These are phyloP conservation scores for Umbelopsis sp. DNA, from an alignment of 192 early-diverging fungal genomes.

Conservation along the genomic window DNA sequence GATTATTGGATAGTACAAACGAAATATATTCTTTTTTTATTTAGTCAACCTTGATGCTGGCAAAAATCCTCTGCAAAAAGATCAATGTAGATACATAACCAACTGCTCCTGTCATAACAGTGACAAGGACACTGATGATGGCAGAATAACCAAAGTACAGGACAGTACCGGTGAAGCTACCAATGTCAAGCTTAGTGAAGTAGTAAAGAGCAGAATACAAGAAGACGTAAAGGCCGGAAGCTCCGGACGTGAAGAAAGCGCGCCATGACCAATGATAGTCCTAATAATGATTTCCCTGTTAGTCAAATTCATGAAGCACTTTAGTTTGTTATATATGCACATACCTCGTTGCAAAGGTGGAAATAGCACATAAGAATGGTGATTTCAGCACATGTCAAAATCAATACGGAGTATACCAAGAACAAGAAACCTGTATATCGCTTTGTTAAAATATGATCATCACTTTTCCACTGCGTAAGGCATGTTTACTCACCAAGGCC, in stretches of 20 bases:
- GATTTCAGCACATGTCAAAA: conserved; percentile 84
- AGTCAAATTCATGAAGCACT: background rate
- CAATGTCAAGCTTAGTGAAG: conserved; percentile 75
- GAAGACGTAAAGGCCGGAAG: conserved; percentile 86
- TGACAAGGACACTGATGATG: conserved; percentile 76
- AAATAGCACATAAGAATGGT: conserved; percentile 90
- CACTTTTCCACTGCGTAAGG: background rate
- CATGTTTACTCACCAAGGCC: conserved; percentile 62
- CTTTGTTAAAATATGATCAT: background rate
- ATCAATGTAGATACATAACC: conserved; percentile 77
- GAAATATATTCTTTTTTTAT: conserved; percentile 1
- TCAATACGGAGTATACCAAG: conserved; percentile 83
- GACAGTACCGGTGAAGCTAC: conserved; percentile 72
- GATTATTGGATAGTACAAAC: no score
- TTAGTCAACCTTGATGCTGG: conserved; percentile 85
- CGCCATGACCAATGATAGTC: conserved; percentile 89
- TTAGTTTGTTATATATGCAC: conserved; percentile 37
- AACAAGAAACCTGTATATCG: conserved; percentile 68
- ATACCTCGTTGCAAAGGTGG: conserved; percentile 77
- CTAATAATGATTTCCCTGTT: background rate
- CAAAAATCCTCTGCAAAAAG: conserved; percentile 84
- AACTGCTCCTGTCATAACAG: conserved; percentile 77
- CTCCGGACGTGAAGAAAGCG: conserved; percentile 84
- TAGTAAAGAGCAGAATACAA: conserved; percentile 90
- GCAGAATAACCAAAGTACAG: conserved; percentile 92